Evolutionary conservation across 1,284 basidiomycete species (phyloP), one percentile per base, ranked within the genome.

Genomic region (Papiliotrema nemorosa): DNA sequence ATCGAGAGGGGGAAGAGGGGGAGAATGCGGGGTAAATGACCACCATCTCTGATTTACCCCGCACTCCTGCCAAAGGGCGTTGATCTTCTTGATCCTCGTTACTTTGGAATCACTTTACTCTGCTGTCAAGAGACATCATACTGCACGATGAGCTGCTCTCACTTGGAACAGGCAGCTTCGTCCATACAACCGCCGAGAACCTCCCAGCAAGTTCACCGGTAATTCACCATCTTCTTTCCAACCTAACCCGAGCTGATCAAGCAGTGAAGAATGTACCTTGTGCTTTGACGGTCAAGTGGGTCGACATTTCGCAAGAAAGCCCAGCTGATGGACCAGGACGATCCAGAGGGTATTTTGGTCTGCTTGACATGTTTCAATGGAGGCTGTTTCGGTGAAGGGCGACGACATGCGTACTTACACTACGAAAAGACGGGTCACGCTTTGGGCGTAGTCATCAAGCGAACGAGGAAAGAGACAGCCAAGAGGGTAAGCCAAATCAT

Each of bases 361-460:
- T 98, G 94, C 72, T 77, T 98, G 49, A 73, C 75, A 22, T 98
- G 96, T 77, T 98, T 94, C 80, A 97, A 96, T 62, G 93, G 93
- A 13, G 88, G 85, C 5, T 96, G 92, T 66, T 74, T 86, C 3
- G 59, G 58, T 18, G 79, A 80, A 64, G 66, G 74, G 2, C 76
- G 80, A 41, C 77, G 84, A 47, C 91, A 94, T 67, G 85, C 87
- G 1, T 78, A 77, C 12, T 81, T 81, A 0, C 92, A 96, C 70
- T 79, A 78, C 34, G 74, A 81, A 55, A 86, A 85, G 77, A 82
- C 82, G 0, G 82, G 82, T 0, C 94, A 98, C 69, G 59, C 77
- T 0, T 83, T 92, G 58, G 85, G 86, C 0, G 76, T 97, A 48
- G 94, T 96, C 58, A 78, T 97, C 36, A 85, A 85, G 70, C 82